phyloP scores from a whole-genome alignment of 2,329 filamentous ascomycete genomes.

The Phaeosphaeriaceae sp. region DNA sequence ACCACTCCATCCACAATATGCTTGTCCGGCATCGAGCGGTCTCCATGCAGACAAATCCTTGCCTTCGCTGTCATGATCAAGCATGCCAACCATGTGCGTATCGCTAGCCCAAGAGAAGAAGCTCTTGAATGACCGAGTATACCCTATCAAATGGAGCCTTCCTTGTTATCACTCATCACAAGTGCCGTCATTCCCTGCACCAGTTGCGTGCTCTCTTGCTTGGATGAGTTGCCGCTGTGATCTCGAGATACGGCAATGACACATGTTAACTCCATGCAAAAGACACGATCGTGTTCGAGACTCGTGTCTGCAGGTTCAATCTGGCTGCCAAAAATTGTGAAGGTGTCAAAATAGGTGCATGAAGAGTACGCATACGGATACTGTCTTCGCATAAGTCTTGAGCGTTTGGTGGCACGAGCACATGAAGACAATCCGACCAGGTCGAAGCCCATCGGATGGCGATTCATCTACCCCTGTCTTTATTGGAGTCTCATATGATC shows the following conservation, averaged over 20 bases:
- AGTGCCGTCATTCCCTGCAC: not conserved
- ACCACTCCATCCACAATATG: slow-evolving; percentile 11
- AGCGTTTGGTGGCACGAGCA: slow-evolving; percentile 6
- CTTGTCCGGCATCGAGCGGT: slow-evolving; percentile 3
- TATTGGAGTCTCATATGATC: slow-evolving; percentile 10
- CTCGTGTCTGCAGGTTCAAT: not conserved
- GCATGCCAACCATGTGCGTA: slow-evolving; percentile 4
- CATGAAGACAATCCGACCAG: not conserved
- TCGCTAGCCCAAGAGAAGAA: not conserved
- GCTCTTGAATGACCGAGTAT: not conserved
- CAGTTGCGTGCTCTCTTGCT: not conserved
- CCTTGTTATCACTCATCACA: not conserved
- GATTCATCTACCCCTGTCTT: slow-evolving; percentile 6
- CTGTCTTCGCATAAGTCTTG: not conserved
- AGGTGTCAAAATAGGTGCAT: not conserved
- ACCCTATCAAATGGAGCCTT: not conserved
- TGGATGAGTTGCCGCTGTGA: not conserved
- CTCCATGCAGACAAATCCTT: slow-evolving; percentile 1
- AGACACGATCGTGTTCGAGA: not conserved
- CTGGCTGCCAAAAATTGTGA: not conserved
- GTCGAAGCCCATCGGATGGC: not conserved
- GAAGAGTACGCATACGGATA: not conserved
- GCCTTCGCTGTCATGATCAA: slow-evolving; percentile 1
- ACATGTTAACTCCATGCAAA: not conserved
- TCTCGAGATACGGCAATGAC: not conserved